These are phyloP conservation scores for Eryngium alpinum DNA, from an alignment of 140 eudicot genomes.

Conservation along the genomic window DNA sequence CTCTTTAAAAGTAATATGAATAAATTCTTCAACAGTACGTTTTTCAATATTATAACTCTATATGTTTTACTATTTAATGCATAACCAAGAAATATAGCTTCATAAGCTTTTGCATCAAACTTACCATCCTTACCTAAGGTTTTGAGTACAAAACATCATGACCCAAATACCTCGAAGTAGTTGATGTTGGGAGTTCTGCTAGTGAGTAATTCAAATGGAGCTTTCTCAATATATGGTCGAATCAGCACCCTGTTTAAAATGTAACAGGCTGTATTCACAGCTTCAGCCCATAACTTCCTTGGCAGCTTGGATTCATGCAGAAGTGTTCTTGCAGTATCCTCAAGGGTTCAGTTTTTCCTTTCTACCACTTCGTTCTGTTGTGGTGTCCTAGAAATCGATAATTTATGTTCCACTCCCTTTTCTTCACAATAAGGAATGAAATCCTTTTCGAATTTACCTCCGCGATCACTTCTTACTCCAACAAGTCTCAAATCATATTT, in stretches of 20 bases:
- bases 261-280: not conserved
- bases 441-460: not conserved
- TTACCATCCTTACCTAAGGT: not conserved
- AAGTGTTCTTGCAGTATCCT: not conserved
- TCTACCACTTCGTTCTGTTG: not conserved
- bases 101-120: not conserved
- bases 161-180: not conserved
- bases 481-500: no score
- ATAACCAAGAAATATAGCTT: not conserved
- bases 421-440: no score
- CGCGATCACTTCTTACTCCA: not conserved
- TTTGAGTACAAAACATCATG: not conserved
- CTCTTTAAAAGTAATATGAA: not conserved
- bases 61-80: not conserved
- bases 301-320: not conserved
- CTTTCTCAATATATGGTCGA: not conserved
- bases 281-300: not conserved
- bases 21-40: not conserved
- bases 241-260: not conserved
- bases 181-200: not conserved
- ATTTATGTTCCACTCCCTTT: not conserved
- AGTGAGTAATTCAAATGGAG: not conserved
- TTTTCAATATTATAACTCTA: not conserved
- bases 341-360: not conserved
- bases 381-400: not conserved